Evolutionary conservation across 169 alveolate species (phyloP), one percentile per base, ranked within the genome.

Genomic region (Plasmodium gallinaceum): DNA sequence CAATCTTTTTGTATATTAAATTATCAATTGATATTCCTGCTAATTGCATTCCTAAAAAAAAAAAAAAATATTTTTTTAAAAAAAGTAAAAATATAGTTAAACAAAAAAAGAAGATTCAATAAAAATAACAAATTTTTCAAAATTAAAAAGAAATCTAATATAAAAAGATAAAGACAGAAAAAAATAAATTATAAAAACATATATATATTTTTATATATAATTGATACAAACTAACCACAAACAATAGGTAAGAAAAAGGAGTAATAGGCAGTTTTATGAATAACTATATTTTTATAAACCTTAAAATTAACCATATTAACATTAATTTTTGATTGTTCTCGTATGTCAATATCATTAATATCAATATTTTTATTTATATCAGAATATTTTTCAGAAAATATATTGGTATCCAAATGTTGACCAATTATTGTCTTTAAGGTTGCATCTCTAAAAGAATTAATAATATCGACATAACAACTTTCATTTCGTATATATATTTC

Each of bases 381-480:
- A 7, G 83, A 37, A 46, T 80, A 80, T 46, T 80, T 80, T 16
- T 80, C 46, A 2, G 90, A 80, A 68, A 80, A 80, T 32, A 80
- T 80, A 62, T 94, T 91, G 7, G 95, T 90, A 70, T 94, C 96
- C 65, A 94, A 66, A 69, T 92, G 95, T 26, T 94, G 96, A 3
- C 96, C 96, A 24, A 94, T 76, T 32, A 94, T 92, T 22, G 96
- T 94, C 18, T 88, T 88, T 93, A 94, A 88, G 7, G 95, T 88
- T 7, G 88, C 93, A 52, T 90, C 90, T n/a, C 88, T 78, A 57
- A 94, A 94, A 26, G 93, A 39, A 5, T 92, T 51, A 43, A 92
- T 24, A 20, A 94, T 22, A 32, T 83, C 88, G 32, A 87, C 52
- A 51, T 70, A 94, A 45, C 71, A 83, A 68, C 58, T 37, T 20